phyloP scores from a whole-genome alignment of 2,329 filamentous ascomycete genomes.

The Aspergillus ochraceoroseus region DNA sequence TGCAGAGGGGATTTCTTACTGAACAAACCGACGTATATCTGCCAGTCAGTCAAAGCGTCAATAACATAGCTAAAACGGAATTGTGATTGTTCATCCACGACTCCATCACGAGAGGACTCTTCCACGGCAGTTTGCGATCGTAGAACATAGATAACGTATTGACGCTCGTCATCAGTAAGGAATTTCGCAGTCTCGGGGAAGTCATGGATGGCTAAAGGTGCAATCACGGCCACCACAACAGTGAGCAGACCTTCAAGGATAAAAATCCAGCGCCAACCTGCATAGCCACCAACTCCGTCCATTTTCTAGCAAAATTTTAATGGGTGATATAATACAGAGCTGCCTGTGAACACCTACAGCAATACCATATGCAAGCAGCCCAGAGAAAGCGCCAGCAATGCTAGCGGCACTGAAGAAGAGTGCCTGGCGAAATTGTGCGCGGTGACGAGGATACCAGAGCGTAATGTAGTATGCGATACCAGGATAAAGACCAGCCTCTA shows the following conservation, averaged over 20 bases:
- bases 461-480: conserved; percentile 56
- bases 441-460: conserved; percentile 59
- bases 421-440: conserved; percentile 52
- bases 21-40: conserved; percentile 38
- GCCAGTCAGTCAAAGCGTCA: conserved; percentile 42
- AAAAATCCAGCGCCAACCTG: conserved; percentile 50
- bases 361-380: conserved; percentile 50
- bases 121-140: conserved; percentile 32
- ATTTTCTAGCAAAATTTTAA: conserved; percentile 43
- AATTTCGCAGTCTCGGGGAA: conserved; percentile 44
- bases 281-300: conserved; percentile 46
- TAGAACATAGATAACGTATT: conserved; percentile 38
- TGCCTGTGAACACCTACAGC: conserved; percentile 37
- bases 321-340: no score
- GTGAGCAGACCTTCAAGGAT: conserved; percentile 49
- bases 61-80: conserved; percentile 41
- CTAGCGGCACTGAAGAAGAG: conserved; percentile 48
- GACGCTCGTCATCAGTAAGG: conserved; percentile 39
- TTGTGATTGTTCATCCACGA: conserved; percentile 28
- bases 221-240: conserved; percentile 40
- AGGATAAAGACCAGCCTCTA: conserved; percentile 51
- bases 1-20: conserved; percentile 28
- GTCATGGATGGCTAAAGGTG: conserved; percentile 46
- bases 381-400: conserved; percentile 51
- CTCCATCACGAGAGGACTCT: conserved; percentile 19